Evolutionary conservation across 306 rosid species (phyloP).

Genomic region (Oemleria cerasiformis): DNA sequence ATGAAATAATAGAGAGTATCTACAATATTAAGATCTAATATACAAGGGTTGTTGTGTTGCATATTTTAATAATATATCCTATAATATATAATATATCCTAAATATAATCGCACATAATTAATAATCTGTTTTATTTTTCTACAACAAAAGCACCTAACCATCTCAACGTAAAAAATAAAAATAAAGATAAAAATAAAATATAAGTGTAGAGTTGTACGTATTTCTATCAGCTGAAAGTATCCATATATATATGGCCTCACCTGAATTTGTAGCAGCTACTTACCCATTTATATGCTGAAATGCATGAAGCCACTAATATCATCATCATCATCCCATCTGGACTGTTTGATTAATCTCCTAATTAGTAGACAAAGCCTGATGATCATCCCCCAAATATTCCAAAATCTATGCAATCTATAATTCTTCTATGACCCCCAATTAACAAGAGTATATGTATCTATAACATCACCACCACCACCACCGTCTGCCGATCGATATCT

Average conservation of each 20-base stretch:
- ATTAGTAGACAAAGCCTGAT: constrained; percentile 43
- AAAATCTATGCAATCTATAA: constrained; percentile 33
- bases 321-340: neutral
- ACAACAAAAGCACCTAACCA: constrained; percentile 35
- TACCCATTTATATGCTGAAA: constrained; percentile 9
- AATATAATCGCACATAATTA: too few species aligned
- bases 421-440: neutral
- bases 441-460: neutral
- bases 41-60: neutral
- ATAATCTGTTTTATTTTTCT: constrained; percentile 22
- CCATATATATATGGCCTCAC: constrained; percentile 39
- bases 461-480: neutral
- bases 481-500: neutral
- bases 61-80: neutral
- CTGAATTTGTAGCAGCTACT: constrained; percentile 30
- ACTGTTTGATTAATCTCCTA: constrained; percentile 18
- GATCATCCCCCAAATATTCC: constrained; percentile 24
- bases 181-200: constrained; percentile 25
- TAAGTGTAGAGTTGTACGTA: constrained; percentile 33
- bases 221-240: constrained; percentile 32
- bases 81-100: constrained; percentile 4
- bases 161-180: constrained; percentile 29
- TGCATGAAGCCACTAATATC: constrained; percentile 30
- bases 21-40: neutral
- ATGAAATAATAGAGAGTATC: neutral